Evolutionary conservation across 257 asterid species (phyloP), one percentile per base, ranked within the genome.

Genomic region (Schizonepeta tenuifolia): DNA sequence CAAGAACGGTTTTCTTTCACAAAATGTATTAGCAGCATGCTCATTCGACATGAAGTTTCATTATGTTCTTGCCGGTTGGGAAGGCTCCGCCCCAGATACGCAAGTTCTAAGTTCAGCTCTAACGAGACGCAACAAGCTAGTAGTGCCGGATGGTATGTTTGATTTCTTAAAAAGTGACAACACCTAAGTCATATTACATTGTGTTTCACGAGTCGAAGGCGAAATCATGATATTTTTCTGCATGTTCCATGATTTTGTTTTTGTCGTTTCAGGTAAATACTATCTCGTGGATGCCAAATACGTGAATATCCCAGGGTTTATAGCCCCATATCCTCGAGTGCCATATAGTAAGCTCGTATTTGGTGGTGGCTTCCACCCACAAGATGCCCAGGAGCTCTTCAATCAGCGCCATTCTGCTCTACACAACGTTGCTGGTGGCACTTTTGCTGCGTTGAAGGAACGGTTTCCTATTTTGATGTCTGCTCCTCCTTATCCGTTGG

Each of bases 41-140:
- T 83, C 81, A 11, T 83, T 83, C 4, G 79, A 80, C 75, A 80
- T 83, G 87, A 83, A 80, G 67, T 80, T 83, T 58, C 76, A 80
- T 73, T 80, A 83, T 54, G 83, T 83, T 68, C 81, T 83, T 63
- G 80, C 87, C 75, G 85, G 87, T 67, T 83, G 85, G 85, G 85
- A 83, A 83, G 87, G 87, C 67, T 80, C 87, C 55, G 85, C 81
- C 2, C 76, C 85, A 41, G 81, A 83, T 65, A 49, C 75, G 41
- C 77, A 61, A 12, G 81, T 83, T 49, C 76, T 83, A 33, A 46
- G 36, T 75, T 75, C 85, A 60, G 87, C 87, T 67, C 74, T 80
- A 24, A 80, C 77, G 51, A 77, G 85, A 72, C 74, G 76, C 44
- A 41, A 80, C 79, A 77, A 79, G 53, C 81, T 83, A 5, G 74